phyloP scores from a whole-genome alignment of 768 basidiomycete genomes.

The Mycena rosella region DNA sequence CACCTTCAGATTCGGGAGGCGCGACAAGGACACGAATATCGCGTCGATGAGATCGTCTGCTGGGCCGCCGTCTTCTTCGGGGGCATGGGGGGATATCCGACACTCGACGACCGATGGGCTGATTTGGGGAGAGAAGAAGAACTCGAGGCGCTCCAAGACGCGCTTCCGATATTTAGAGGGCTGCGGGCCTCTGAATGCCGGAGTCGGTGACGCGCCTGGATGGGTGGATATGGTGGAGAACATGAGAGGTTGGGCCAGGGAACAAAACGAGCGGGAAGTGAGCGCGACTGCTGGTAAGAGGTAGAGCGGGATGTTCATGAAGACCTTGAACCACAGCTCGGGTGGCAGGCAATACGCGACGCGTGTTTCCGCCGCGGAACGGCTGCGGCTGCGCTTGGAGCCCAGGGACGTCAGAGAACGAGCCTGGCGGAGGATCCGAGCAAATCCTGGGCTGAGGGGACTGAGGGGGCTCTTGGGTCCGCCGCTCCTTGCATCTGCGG shows the following conservation, averaged over 20 bases:
- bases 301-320: conserved; percentile 45
- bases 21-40: conserved; percentile 45
- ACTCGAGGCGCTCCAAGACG: conserved; percentile 45
- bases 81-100: conserved; percentile 50
- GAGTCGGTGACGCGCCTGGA: conserved; percentile 44
- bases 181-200: conserved; percentile 42
- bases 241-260: conserved; percentile 52
- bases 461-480: conserved; percentile 10
- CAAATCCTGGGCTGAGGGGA: conserved; percentile 26
- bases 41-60: conserved; percentile 46
- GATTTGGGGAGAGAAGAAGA: conserved; percentile 49
- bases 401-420: conserved; percentile 27
- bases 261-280: conserved; percentile 48
- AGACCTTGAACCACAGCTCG: conserved; percentile 53
- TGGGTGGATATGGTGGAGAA: conserved; percentile 53
- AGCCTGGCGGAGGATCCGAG: conserved; percentile 15
- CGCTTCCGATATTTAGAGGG: conserved; percentile 45
- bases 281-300: conserved; percentile 48
- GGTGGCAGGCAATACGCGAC: conserved; percentile 39
- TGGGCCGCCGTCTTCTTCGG: conserved; percentile 51
- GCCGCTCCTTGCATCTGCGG: background rate
- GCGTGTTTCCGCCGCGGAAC: background rate
- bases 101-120: conserved; percentile 50
- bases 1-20: conserved; percentile 48
- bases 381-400: conserved; percentile 15